Evolutionary conservation across 2,329 filamentous ascomycete species (phyloP), one percentile per base, ranked within the genome.

Genomic region (Penicillium expansum): DNA sequence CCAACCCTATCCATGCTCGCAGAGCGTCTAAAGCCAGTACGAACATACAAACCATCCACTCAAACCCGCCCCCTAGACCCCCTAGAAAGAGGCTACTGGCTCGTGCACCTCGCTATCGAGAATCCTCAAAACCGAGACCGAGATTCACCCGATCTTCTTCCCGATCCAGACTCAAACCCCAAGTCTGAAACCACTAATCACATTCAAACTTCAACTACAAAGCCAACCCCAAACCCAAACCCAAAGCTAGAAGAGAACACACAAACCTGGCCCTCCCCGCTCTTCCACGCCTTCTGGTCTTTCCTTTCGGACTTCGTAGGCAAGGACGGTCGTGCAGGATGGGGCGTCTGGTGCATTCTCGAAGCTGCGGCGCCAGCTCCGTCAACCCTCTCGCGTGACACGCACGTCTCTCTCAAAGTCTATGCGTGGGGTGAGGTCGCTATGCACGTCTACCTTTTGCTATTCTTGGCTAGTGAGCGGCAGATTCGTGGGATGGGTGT

Each of bases 41-140:
- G 77, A 2, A 80, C 82, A 4, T 90, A 83, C 71, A 77, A 72
- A 5, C 86, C 87, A 0, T 62, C 66, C 5, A 60, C 73, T 1
- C 78, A 83, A 50, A 74, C 74, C 1, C 78, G 87, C 4, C 68
- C 72, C 0, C 74, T 88, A 1, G 74, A 80, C 3, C 73, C 75
- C 0, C 82, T 88, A 37, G 91, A 96, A 70, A 82, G 92, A 16
- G 92, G 92, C 0, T 86, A 89, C 72, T 97, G 92, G 92, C 71
- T 79, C 2, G 66, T 96, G 5, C 77, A 77, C 6, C 81, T 86
- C 16, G 83, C 85, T 48, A 75, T 95, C 33, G 76, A 24, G 1
- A 10, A 42, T 3, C 20, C 10, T 5, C 44, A 3, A 32, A 14
- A 7, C 76, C 6, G 78, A 77, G 33, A 22, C 11, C 37, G 27